phyloP scores from a whole-genome alignment of 2,329 filamentous ascomycete genomes.

The Trichoderma oligosporum region DNA sequence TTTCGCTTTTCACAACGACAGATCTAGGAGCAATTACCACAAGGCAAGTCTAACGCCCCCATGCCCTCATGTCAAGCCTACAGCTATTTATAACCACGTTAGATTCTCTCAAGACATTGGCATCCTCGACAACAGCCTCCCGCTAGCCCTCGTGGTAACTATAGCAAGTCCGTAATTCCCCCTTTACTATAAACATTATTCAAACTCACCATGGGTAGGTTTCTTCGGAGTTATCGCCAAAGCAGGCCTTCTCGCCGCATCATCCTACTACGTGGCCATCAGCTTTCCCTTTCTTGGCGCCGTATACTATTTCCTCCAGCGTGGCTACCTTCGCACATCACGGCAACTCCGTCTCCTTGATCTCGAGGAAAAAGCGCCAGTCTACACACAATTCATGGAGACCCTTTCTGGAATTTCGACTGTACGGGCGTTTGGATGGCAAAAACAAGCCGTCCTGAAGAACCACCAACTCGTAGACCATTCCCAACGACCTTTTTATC shows the following conservation, averaged over 20 bases:
- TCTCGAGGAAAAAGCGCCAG: slow-evolving; percentile 40
- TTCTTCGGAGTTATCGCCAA: slow-evolving; percentile 31
- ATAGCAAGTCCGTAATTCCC: slow-evolving; percentile 33
- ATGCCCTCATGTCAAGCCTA: not conserved
- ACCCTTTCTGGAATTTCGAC: slow-evolving; percentile 46
- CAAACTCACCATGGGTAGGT: slow-evolving; percentile 26
- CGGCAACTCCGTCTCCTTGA: slow-evolving; percentile 42
- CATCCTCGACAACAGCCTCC: slow-evolving; percentile 42
- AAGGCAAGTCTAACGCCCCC: not conserved
- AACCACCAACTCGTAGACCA: slow-evolving; percentile 48
- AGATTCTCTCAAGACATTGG: slow-evolving; percentile 43
- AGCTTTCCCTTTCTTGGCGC: slow-evolving; percentile 42
- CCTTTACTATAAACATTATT: not conserved
- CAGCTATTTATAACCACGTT: slow-evolving; percentile 24
- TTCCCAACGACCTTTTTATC: slow-evolving; percentile 55
- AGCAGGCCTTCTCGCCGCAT: slow-evolving; percentile 26
- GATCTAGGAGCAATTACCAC: not conserved
- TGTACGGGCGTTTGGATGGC: slow-evolving; percentile 53
- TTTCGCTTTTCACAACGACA: slow-evolving; percentile 3
- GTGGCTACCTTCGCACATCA: slow-evolving; percentile 41
- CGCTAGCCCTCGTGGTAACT: slow-evolving; percentile 34
- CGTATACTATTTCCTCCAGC: slow-evolving; percentile 43
- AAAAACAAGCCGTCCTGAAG: slow-evolving; percentile 36
- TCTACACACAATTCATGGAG: slow-evolving; percentile 43
- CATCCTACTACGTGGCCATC: slow-evolving; percentile 35